A percentile compares a stretch with the other conserved stretches of the same genome.
These are phyloP conservation scores for Leccinum fibrillosum DNA, from an alignment of 768 basidiomycete species.

Conservation along the genomic window DNA sequence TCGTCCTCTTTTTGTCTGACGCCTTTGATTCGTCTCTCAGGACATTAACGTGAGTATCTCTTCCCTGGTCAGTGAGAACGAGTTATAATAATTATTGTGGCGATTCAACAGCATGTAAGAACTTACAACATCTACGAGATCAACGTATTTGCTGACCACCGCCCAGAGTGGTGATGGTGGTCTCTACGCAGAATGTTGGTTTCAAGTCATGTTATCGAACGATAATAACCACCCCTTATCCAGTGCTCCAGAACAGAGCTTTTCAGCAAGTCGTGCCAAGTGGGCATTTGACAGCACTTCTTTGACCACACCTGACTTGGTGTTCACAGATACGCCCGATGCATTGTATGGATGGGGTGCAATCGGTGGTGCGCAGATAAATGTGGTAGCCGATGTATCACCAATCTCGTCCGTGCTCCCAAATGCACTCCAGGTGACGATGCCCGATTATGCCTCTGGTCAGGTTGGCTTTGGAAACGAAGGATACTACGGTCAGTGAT, in stretches of 20 bases:
- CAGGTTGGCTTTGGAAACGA: conserved; percentile 52
- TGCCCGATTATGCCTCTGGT: conserved; percentile 39
- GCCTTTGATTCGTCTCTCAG: conserved; percentile 25
- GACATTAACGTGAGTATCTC: conserved; percentile 54
- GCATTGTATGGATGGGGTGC: conserved; percentile 52
- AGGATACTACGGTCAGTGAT: conserved; percentile 49
- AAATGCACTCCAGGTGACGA: conserved; percentile 50
- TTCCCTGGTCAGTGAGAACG: background rate
- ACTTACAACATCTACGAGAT: background rate
- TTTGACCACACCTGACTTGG: background rate
- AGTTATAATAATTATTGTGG: background rate
- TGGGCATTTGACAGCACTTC: conserved; percentile 16
- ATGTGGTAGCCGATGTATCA: conserved; percentile 45
- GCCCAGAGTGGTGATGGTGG: conserved; percentile 62
- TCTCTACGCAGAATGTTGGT: conserved; percentile 57
- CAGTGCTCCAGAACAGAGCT: conserved; percentile 64
- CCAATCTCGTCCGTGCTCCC: conserved; percentile 58
- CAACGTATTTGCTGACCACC: conserved; percentile 11
- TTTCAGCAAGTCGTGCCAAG: conserved; percentile 60
- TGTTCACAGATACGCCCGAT: conserved; percentile 38
- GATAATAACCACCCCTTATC: background rate
- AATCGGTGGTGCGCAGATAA: conserved; percentile 40
- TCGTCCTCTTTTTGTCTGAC: background rate
- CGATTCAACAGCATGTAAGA: conserved; percentile 31
- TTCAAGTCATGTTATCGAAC: background rate